These are phyloP conservation scores for Xylariaceae sp. DNA, from an alignment of 2,329 filamentous ascomycete species.

Conservation along the genomic window DNA sequence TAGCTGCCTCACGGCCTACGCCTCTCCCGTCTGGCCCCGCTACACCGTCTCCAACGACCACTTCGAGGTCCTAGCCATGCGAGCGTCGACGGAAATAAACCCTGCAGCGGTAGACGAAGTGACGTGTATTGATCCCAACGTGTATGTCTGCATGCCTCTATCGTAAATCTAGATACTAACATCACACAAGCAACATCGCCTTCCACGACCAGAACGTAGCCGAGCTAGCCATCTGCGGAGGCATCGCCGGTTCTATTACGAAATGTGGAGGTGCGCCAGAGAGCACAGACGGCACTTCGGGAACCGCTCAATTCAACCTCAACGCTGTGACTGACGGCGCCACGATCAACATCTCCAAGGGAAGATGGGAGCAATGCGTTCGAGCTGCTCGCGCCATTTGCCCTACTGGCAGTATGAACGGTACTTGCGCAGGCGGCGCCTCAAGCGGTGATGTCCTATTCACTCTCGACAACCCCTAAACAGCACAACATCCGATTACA, in stretches of 20 bases:
- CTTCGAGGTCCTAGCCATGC: slow-evolving; percentile 43
- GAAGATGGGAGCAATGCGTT: slow-evolving; percentile 53
- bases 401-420: slow-evolving; percentile 47
- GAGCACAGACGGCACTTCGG: slow-evolving; percentile 44
- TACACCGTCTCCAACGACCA: slow-evolving; percentile 42
- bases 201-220: slow-evolving; percentile 50
- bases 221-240: slow-evolving; percentile 48
- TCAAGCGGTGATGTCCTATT: slow-evolving; percentile 46
- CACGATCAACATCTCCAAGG: slow-evolving; percentile 53
- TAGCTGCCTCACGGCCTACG: slow-evolving; percentile 31
- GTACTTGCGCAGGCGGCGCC: slow-evolving; percentile 47
- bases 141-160: slow-evolving; percentile 32
- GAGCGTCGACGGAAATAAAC: slow-evolving; percentile 39
- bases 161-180: slow-evolving; percentile 2
- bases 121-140: slow-evolving; percentile 40
- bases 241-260: slow-evolving; percentile 47
- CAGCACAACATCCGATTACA: slow-evolving; percentile 4
- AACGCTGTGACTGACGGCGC: slow-evolving; percentile 40
- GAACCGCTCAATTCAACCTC: slow-evolving; percentile 48
- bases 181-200: slow-evolving; percentile 38
- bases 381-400: slow-evolving; percentile 51
- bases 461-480: slow-evolving; percentile 32
- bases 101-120: slow-evolving; percentile 40
- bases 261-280: slow-evolving; percentile 45
- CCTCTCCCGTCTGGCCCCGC: slow-evolving; percentile 36